phyloP scores from a whole-genome alignment of 192 early-diverging fungal species.

The Coemansia sp. region DNA sequence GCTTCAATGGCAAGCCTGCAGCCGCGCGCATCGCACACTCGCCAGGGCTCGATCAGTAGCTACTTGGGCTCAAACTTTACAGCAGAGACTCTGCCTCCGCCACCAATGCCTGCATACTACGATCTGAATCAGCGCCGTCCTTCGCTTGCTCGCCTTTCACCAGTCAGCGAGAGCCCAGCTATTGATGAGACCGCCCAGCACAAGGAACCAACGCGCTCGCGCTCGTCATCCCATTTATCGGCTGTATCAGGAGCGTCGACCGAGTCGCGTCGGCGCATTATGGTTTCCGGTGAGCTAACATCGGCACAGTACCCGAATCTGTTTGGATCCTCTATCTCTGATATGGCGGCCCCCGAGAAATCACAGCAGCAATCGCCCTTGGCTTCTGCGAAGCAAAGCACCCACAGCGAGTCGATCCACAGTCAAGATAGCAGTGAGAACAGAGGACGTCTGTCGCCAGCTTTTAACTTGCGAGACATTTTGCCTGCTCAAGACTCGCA shows the following conservation, averaged over 20 bases:
- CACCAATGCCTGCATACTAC: slow-evolving; percentile 3
- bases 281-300: slow-evolving; percentile 36
- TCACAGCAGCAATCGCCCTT: slow-evolving; percentile 19
- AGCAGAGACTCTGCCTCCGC: slow-evolving; percentile 18
- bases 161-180: slow-evolving; percentile 37
- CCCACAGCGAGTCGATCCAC: slow-evolving; percentile 32
- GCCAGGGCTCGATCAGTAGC: slow-evolving; percentile 30
- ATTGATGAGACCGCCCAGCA: slow-evolving; percentile 4
- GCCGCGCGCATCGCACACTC: slow-evolving; percentile 13
- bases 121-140: slow-evolving; percentile 3
- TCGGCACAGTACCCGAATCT: slow-evolving; percentile 42
- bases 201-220: slow-evolving; percentile 22
- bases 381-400: slow-evolving; percentile 21
- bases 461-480: slow-evolving; percentile 3
- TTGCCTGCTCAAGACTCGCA: slow-evolving; percentile 9
- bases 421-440: slow-evolving; percentile 29
- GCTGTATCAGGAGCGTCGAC: slow-evolving; percentile 36
- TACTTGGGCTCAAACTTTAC: slow-evolving; percentile 15
- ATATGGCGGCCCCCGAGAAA: slow-evolving; percentile 3
- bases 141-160: slow-evolving; percentile 26
- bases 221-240: slow-evolving; percentile 48
- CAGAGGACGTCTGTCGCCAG: slow-evolving; percentile 3
- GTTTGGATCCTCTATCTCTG: slow-evolving; percentile 32
- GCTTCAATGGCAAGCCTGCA: neutral
- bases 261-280: slow-evolving; percentile 52